A percentile compares a stretch with the other conserved stretches of the same genome.
phyloP scores from a whole-genome alignment of 371 early-diverging fungal genomes.

The Mycotypha africana region DNA sequence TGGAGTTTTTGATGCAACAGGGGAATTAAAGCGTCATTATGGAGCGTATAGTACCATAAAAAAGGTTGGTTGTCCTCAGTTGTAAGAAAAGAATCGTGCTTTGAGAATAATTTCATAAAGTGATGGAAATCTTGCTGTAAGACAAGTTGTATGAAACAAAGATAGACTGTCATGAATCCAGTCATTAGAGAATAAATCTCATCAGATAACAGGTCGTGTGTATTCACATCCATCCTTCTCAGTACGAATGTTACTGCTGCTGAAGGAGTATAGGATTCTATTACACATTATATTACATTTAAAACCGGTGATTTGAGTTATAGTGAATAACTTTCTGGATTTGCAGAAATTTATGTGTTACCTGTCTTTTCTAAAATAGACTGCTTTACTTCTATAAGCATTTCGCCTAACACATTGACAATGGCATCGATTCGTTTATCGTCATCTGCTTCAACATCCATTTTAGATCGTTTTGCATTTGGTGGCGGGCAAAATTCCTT shows the following conservation, averaged over 20 bases:
- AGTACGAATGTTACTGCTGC: constrained; percentile 47
- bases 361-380: not conserved
- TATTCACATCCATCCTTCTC: constrained; percentile 5
- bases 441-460: not conserved
- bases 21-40: constrained; percentile 2
- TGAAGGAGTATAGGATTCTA: constrained; percentile 57
- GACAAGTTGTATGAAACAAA: constrained; percentile 33
- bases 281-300: too few species aligned
- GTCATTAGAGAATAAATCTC: constrained; percentile 33
- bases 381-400: constrained; percentile 1
- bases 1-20: constrained; percentile 12
- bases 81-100: constrained; percentile 20
- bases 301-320: too few species aligned
- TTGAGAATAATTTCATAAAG: constrained; percentile 30
- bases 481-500: too few species aligned
- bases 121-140: constrained; percentile 19
- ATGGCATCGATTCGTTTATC: constrained; percentile 1
- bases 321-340: too few species aligned
- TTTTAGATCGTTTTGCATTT: too few species aligned
- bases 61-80: constrained; percentile 1
- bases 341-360: not conserved
- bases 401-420: constrained; percentile 1
- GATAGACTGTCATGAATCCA: constrained; percentile 42
- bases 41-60: constrained; percentile 4
- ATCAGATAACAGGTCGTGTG: constrained; percentile 4